phyloP scores from a whole-genome alignment of 2,329 filamentous ascomycete species.

The Aureobasidium sp. region DNA sequence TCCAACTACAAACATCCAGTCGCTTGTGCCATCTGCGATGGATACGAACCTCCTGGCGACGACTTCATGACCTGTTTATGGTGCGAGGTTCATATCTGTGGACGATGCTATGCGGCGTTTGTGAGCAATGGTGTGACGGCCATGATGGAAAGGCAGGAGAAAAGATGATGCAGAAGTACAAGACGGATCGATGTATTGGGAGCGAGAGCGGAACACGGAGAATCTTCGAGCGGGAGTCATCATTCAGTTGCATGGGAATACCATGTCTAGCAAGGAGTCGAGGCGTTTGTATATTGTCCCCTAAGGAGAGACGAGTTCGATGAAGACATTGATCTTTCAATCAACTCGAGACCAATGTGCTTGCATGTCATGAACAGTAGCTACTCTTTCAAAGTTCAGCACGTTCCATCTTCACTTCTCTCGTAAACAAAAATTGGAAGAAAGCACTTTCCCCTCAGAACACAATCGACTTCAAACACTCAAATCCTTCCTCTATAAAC shows the following conservation, averaged over 20 bases:
- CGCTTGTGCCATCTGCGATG: constrained; percentile 7
- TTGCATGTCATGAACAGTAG: background rate
- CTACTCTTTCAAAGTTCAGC: background rate
- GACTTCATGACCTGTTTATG: constrained; percentile 9
- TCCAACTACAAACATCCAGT: constrained; percentile 5
- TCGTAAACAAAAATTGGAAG: too few species aligned
- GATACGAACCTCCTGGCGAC: constrained; percentile 7
- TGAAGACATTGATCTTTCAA: background rate
- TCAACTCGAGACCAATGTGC: background rate
- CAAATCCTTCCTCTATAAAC: too few species aligned
- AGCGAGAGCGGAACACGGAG: background rate
- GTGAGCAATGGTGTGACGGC: background rate
- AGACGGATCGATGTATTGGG: background rate
- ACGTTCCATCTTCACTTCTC: background rate
- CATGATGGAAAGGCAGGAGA: constrained; percentile 6
- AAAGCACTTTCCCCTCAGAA: too few species aligned
- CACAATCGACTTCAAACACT: too few species aligned
- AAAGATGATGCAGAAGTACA: background rate
- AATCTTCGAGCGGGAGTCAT: background rate
- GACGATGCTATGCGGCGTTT: background rate
- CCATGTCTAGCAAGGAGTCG: background rate
- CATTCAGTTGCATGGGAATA: background rate
- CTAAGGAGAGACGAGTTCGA: background rate
- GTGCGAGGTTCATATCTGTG: constrained; percentile 10
- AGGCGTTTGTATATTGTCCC: background rate